Base-by-base conservation (phyloP, 164 flowering plant genomes). In the Tinospora cordifolia region DNA sequence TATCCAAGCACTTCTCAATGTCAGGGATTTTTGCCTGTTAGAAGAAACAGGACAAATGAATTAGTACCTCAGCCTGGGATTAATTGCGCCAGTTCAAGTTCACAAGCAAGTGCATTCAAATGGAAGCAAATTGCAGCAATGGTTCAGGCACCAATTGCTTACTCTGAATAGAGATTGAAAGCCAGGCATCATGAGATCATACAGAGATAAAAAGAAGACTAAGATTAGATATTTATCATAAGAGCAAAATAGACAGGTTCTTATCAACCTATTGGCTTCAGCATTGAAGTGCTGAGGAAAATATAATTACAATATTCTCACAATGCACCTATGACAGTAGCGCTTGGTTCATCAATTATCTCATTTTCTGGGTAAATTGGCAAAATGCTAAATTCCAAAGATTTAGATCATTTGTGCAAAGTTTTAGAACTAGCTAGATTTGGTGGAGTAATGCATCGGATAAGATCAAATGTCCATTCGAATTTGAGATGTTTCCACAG, bases 1-100 rank as follows among this genome's bases (percentile, higher is more conserved):
- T 82, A 73, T 90, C 95, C 64, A 91, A 77, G 81, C 98, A 94
- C 80, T 94, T 94, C 84, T 87, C 91, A 63, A 93, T 91, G 77
- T 93, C 98, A 13, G 98, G 98, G 62, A 93, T 90, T 83, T 93
- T 93, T 54, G 92, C 97, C 97, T 91, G 86, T 17, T n/a, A 51
- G 76, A 22, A 69, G 66, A n/a, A 24, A 75, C 30, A 75, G 67
- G 69, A 51, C 34, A 72, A 57, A 38, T 8, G 27, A 36, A 14
- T 24, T 30, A 67, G 24, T 0, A 15, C 21, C 34, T 25, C 8
- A 27, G 7, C 24, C 6, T 17, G 39, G 30, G 17, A 30, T 15
- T 14, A 3, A 15, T 17, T 3, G 30, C 51, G 26, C 49, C 41
- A 49, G 25, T 27, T 27, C 3, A 51, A 27, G 24, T 26, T 15